phyloP scores from a whole-genome alignment of 345 rosid genomes.

The Salix suchowensis region DNA sequence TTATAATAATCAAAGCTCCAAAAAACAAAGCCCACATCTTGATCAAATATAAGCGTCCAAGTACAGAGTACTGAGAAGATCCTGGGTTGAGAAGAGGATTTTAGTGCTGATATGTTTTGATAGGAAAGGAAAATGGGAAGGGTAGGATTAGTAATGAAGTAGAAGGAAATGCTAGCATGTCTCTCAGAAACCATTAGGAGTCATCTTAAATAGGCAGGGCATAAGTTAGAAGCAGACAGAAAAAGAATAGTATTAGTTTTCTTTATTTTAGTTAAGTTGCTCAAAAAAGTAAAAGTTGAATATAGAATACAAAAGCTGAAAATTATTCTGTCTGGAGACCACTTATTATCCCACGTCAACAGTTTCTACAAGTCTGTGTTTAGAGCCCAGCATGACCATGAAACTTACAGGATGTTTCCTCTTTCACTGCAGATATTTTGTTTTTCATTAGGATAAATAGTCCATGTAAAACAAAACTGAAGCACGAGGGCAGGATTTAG shows the following conservation, averaged over 20 bases:
- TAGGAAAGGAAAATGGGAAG: conserved; percentile 13
- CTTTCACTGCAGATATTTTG: not conserved
- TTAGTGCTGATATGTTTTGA: conserved; percentile 9
- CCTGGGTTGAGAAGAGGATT: conserved; percentile 4
- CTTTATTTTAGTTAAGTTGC: conserved; percentile 22
- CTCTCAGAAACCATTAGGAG: conserved; percentile 34
- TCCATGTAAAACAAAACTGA: conserved; percentile 25
- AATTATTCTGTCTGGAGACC: conserved; percentile 25
- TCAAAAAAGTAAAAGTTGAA: conserved; percentile 27
- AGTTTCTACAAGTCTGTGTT: conserved; percentile 9
- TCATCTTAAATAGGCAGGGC: conserved; percentile 49
- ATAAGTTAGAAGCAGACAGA: conserved; percentile 18
- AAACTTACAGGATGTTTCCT: conserved; percentile 37
- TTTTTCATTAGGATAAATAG: not conserved
- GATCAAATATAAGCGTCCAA: conserved; percentile 5
- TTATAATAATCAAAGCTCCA: conserved; percentile 45
- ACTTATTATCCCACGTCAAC: conserved; percentile 35
- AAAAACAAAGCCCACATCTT: conserved; percentile 50
- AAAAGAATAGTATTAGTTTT: conserved; percentile 5
- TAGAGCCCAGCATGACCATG: conserved; percentile 20
- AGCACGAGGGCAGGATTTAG: conserved; percentile 43
- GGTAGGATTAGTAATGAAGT: conserved; percentile 25
- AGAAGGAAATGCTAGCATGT: conserved; percentile 48
- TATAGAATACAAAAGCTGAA: conserved; percentile 21
- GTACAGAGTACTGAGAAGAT: conserved; percentile 1